A percentile compares a stretch with the other conserved stretches of the same genome.
Conservation (phyloP, 306 rosid species). For the Nissolia schottii region DNA sequence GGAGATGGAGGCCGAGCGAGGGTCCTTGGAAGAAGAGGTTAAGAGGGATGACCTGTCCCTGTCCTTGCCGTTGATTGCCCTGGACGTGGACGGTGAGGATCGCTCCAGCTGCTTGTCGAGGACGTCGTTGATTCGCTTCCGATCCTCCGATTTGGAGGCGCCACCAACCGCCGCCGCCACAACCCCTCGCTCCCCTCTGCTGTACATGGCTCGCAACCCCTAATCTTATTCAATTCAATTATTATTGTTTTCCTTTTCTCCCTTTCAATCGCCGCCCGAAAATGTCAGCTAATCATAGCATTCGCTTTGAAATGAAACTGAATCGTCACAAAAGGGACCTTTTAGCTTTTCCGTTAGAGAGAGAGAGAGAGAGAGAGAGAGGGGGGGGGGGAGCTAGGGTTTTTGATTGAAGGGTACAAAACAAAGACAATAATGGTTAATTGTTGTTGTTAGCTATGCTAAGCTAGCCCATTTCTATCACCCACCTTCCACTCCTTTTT, state of each 20-base stretch:
- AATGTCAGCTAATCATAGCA: constrained; percentile 22
- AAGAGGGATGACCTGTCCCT: constrained; percentile 14
- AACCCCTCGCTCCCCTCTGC: constrained; percentile 59
- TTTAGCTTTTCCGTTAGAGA: not conserved
- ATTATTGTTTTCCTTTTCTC: not conserved
- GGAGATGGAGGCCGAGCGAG: constrained; percentile 38
- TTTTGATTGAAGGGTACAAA: not conserved
- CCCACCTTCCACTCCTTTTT: not conserved
- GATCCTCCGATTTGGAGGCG: constrained; percentile 71
- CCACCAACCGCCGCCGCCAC: not conserved
- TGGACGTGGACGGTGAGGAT: constrained; percentile 91
- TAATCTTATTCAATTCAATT: not conserved
- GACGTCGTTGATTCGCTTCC: constrained; percentile 91
- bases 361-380: not conserved
- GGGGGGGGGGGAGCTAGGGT: not conserved
- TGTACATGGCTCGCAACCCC: constrained; percentile 38
- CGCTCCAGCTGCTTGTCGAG: constrained; percentile 88
- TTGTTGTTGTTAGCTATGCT: not conserved
- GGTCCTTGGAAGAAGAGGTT: constrained; percentile 40
- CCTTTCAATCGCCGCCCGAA: not conserved
- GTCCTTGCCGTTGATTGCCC: constrained; percentile 63
- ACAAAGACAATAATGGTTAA: not conserved
- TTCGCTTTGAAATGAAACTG: not conserved
- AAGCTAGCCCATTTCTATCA: not conserved
- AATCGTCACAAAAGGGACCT: not conserved